These are phyloP conservation scores for Esteya vermicola DNA, from an alignment of 2,329 filamentous ascomycete species.

Conservation along the genomic window DNA sequence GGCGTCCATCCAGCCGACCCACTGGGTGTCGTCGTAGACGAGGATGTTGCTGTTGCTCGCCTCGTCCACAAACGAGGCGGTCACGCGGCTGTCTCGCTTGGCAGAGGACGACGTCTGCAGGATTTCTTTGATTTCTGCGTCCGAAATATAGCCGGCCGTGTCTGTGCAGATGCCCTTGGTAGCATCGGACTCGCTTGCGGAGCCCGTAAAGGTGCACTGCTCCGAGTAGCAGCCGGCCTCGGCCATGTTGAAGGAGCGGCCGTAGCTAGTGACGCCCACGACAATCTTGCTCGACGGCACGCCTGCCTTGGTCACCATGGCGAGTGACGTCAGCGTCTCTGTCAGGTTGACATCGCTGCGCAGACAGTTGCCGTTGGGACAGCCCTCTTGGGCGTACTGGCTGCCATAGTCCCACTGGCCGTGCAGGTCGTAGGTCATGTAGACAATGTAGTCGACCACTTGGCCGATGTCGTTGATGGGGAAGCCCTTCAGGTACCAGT, in stretches of 20 bases:
- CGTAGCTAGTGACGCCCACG: slow-evolving; percentile 21
- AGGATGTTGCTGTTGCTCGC: slow-evolving; percentile 8
- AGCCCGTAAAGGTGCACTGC: slow-evolving; percentile 19
- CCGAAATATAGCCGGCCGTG: slow-evolving; percentile 22
- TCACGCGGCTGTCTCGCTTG: not conserved
- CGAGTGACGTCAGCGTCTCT: slow-evolving; percentile 17
- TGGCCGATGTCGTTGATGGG: slow-evolving; percentile 15
- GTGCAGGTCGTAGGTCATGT: slow-evolving; percentile 21
- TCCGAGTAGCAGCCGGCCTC: slow-evolving; percentile 15
- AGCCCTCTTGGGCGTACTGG: slow-evolving; percentile 12
- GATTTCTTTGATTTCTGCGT: slow-evolving; percentile 21
- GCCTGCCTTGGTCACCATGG: slow-evolving; percentile 23
- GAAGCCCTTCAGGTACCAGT: slow-evolving; percentile 19
- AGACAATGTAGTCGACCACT: slow-evolving; percentile 19
- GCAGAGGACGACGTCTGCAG: not conserved
- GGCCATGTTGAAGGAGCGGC: slow-evolving; percentile 19
- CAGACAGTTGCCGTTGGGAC: slow-evolving; percentile 16
- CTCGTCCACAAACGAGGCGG: slow-evolving; percentile 2
- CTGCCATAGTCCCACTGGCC: slow-evolving; percentile 23
- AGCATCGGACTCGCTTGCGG: slow-evolving; percentile 13
- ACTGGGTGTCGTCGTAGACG: slow-evolving; percentile 8
- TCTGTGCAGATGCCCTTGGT: slow-evolving; percentile 19
- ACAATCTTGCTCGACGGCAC: slow-evolving; percentile 16
- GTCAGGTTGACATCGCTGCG: slow-evolving; percentile 23
- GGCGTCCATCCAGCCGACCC: slow-evolving; percentile 10